Evolutionary conservation across 805 yeast species (phyloP).

Genomic region (Wickerhamiella spandovensis): DNA sequence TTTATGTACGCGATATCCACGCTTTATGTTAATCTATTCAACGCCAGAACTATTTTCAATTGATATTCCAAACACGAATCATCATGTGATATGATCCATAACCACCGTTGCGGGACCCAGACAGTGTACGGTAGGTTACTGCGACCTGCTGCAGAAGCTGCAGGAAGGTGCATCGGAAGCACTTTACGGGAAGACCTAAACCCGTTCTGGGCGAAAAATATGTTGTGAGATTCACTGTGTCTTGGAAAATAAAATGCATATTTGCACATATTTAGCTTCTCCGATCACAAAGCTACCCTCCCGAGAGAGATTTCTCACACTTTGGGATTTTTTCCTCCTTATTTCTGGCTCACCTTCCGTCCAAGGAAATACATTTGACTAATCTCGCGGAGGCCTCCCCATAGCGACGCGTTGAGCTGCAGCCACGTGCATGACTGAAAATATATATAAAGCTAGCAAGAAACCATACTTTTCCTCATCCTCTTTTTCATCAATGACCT

Average conservation of each 20-base stretch:
- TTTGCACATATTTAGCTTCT: too few relatives aligned
- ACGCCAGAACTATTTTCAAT: constrained; percentile 26
- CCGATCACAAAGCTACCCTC: too few relatives aligned
- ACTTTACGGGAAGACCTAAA: not conserved
- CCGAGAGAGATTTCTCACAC: too few relatives aligned
- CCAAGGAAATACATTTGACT: not conserved
- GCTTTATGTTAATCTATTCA: too few relatives aligned
- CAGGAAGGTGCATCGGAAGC: not conserved
- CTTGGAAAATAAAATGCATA: too few relatives aligned
- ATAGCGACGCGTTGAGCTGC: not conserved
- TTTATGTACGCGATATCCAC: too few relatives aligned
- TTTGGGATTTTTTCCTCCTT: too few relatives aligned
- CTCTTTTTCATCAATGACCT: not conserved
- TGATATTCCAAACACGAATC: constrained; percentile 27
- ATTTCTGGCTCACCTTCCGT: not conserved
- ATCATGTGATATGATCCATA: not conserved
- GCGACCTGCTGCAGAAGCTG: not conserved
- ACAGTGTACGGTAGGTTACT: not conserved
- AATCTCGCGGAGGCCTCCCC: not conserved
- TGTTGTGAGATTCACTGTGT: too few relatives aligned
- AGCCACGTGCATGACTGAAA: not conserved
- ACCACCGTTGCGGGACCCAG: too few relatives aligned
- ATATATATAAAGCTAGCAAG: not conserved
- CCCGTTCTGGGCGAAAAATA: too few relatives aligned
- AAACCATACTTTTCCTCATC: not conserved